Evolutionary conservation across 1,284 basidiomycete species (phyloP), one percentile per base, ranked within the genome.

Genomic region (Rhodotorula sp.): DNA sequence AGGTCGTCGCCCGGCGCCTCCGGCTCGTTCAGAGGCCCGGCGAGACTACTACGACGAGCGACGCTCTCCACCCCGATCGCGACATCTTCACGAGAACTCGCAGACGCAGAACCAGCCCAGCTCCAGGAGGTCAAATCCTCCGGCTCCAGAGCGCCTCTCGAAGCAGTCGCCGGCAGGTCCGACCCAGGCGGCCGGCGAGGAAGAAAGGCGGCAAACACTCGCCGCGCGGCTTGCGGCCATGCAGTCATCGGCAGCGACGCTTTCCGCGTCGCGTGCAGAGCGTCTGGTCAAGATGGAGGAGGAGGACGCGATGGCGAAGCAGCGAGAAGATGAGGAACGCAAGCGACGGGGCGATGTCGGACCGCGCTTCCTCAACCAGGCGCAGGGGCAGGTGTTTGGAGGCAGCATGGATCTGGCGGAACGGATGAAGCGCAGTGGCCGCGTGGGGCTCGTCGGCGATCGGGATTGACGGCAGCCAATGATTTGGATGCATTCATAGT

Each of bases 181-280:
- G 23, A n/a, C 29, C 4, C 31, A 34, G n/a, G 48, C 46, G 47
- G 31, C 43, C 58, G 43, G 23, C 10, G 63, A 67, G 49, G 66
- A 68, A 16, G 70, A 70, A 1, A 68, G 73, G 20, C 56, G 66
- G 34, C 57, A 57, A 2, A 71, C 67, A 1, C 54, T 75, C 60
- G 73, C 63, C 7, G 65, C 65, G 7, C 75, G 73, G 3, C 64
- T 78, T 49, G 77, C 70, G 3, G 73, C 76, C 3, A 78, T 78
- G 77, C 68, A 73, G 34, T 66, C 73, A 2, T 71, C 72, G 21
- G 77, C 77, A 12, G 49, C 64, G 0, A 21, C 68, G 3, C 66
- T 77, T 5, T 48, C 58, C 12, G 65, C 62, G 1, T 51, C 62
- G 14, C 69, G 77, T 12, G 51, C 70, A 1, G 68, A 23, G 21